Base-by-base conservation (phyloP, 192 early-diverging fungal genomes). In the Spizellomyces punctatus region DNA sequence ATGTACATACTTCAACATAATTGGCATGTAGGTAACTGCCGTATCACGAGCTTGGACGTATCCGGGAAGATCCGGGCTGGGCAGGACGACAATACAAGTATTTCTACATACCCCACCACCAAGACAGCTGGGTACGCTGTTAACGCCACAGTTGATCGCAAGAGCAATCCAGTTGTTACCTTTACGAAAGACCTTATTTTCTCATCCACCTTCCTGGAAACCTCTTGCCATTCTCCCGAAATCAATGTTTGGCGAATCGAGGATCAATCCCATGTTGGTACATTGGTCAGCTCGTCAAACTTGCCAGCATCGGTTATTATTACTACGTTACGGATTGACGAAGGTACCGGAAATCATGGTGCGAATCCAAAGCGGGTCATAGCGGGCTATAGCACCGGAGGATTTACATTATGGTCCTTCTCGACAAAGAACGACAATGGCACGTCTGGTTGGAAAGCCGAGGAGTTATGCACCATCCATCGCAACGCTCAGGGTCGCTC, bases 1-100 rank as follows among this genome's bases (percentile, higher is more conserved):
- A 76, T 82, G 63, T 85, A 85, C 54, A 61, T 75, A 19, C 64
- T 85, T 4, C 76, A 77, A 42, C 84, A 85, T 43, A 85, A 82
- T 48, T 85, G 84, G 84, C 59, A 75, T 61, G 70, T 79, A 55
- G 84, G 84, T 74, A 84, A 76, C 49, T 72, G 67, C 64, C 58
- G 49, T 10, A 46, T 71, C 16, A 36, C 16, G 14, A 41, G 21
- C 42, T 63, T 21, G 65, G 47, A 21, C 45, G 9, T 21, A 52
- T 21, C 46, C 46, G 43, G 21, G 36, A 10, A 44, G 62, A 10
- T n/a, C 27, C 36, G n/a, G 6, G 1, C 21, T 17, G 46, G 21
- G 46, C 21, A n/a, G 8, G 46, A 27, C 66, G 50, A 56, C 14
- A 21, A 67, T 56, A n/a, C 22, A 16, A 65, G 16, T n/a, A 17